phyloP scores from a whole-genome alignment of 208 protist genomes.

The Leishmania gerbilli region DNA sequence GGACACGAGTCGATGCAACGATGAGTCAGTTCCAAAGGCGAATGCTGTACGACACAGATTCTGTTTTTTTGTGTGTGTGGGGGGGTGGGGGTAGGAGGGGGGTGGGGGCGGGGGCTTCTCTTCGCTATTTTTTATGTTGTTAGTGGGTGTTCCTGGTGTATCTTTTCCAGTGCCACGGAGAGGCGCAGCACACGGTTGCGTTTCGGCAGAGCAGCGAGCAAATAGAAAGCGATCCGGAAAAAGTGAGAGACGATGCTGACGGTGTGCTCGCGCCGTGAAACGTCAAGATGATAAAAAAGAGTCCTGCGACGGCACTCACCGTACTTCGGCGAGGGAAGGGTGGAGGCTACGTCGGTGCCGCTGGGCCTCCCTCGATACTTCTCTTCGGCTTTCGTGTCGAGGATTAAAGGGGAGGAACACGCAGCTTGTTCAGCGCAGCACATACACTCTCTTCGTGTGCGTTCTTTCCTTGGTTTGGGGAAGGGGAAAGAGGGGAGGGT shows the following conservation, averaged over 20 bases:
- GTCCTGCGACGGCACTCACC: background rate
- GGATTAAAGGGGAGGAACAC: background rate
- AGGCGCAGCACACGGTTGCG: background rate
- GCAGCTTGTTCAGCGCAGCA: background rate
- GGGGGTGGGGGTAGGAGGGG: no score
- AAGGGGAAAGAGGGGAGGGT: no score
- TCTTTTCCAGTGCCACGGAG: background rate
- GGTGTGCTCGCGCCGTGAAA: background rate
- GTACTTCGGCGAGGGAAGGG: background rate
- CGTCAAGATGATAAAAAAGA: background rate
- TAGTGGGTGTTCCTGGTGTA: background rate
- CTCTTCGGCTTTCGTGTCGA: background rate
- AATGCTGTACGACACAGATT: background rate
- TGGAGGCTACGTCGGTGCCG: background rate
- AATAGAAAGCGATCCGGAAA: slow-evolving; percentile 13
- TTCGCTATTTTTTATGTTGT: background rate
- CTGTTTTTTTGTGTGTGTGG: background rate
- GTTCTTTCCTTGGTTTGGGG: no score
- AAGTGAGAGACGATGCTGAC: background rate
- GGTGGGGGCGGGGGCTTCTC: no score
- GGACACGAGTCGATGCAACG: background rate
- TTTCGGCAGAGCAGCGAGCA: background rate
- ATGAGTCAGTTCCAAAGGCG: background rate
- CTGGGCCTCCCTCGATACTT: background rate
- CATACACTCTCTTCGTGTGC: background rate